These are phyloP conservation scores for Fragaria nilgerrensis DNA, from an alignment of 306 rosid genomes.

Conservation along the genomic window DNA sequence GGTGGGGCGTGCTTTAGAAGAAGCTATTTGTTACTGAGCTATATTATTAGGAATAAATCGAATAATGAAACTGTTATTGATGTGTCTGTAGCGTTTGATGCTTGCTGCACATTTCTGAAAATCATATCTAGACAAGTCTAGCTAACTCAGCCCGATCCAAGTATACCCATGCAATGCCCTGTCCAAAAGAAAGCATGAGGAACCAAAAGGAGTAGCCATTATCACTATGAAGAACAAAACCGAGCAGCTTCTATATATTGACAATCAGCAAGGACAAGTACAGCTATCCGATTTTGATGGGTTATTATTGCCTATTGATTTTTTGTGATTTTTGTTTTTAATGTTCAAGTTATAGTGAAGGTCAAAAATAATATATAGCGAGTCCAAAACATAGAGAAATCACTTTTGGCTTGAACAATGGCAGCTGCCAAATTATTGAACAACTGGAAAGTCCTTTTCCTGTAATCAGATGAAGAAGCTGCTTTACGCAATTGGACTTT, in stretches of 20 bases:
- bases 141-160: neutral
- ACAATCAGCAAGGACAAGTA: neutral
- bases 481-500: neutral
- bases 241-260: neutral
- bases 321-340: neutral
- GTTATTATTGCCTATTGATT: neutral
- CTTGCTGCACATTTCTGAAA: too few species aligned
- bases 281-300: neutral
- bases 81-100: too few species aligned
- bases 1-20: too few species aligned
- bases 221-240: neutral
- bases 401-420: too few species aligned
- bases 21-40: too few species aligned
- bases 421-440: neutral
- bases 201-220: too few species aligned
- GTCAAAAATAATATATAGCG: neutral
- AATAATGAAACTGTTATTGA: too few species aligned
- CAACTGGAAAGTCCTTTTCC: neutral
- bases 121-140: neutral
- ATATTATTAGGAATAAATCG: too few species aligned
- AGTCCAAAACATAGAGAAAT: neutral
- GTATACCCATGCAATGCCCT: neutral
- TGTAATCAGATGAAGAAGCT: neutral
- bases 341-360: neutral
- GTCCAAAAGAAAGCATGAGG: neutral